These are phyloP conservation scores for Rhizopogon vulgaris DNA, from an alignment of 768 basidiomycete species.

Conservation along the genomic window DNA sequence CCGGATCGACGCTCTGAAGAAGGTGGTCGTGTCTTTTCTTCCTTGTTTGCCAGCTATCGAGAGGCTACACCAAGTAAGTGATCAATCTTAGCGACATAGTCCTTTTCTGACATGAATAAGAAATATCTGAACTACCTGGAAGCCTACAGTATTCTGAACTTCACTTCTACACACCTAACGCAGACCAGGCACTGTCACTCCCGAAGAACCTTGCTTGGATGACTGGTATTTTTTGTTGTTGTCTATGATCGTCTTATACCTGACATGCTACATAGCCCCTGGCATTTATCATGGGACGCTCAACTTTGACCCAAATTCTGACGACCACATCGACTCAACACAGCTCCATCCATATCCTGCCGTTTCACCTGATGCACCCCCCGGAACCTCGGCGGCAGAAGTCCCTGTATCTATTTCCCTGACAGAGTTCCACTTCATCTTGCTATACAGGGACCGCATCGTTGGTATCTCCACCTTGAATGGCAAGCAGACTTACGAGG, in stretches of 20 bases:
- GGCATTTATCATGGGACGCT: conserved; percentile 85
- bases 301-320: conserved; percentile 60
- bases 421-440: conserved; percentile 89
- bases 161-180: conserved; percentile 68
- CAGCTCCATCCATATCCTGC: conserved; percentile 76
- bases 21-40: conserved; percentile 65
- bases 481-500: conserved; percentile 80
- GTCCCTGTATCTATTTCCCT: conserved; percentile 72
- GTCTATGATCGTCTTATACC: neutral
- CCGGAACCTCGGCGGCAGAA: conserved; percentile 22
- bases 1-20: conserved; percentile 70
- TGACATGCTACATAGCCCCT: conserved; percentile 43
- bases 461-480: conserved; percentile 74
- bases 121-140: conserved; percentile 88
- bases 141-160: conserved; percentile 70
- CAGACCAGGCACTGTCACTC: conserved; percentile 61
- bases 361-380: conserved; percentile 24
- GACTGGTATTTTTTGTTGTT: conserved; percentile 52
- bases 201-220: conserved; percentile 86
- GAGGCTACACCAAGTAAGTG: conserved; percentile 77
- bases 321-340: conserved; percentile 72
- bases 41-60: conserved; percentile 66
- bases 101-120: conserved; percentile 36
- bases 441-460: conserved; percentile 77
- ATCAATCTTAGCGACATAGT: conserved; percentile 3